These are phyloP conservation scores for Ophiostoma quercus DNA, from an alignment of 2,329 filamentous ascomycete species.

Conservation along the genomic window DNA sequence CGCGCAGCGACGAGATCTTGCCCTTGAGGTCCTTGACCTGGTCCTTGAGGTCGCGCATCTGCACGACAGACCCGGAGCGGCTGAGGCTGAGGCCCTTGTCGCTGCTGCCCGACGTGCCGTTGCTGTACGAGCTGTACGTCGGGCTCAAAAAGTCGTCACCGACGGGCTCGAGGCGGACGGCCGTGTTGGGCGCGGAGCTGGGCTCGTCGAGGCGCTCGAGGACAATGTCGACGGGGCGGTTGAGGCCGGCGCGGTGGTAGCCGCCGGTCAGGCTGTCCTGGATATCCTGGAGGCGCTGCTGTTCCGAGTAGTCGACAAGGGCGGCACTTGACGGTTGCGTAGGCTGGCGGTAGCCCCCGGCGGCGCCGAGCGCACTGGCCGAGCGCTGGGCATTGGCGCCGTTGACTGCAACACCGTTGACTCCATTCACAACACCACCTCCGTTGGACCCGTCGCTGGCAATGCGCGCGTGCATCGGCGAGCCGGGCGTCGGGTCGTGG, in stretches of 20 bases:
- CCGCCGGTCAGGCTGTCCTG: conserved; percentile 34
- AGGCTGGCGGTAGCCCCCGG: conserved; percentile 52
- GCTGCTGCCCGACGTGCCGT: not conserved
- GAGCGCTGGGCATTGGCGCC: conserved; percentile 45
- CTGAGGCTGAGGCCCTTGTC: conserved; percentile 53
- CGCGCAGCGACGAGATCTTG: conserved; percentile 73
- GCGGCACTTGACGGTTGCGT: not conserved
- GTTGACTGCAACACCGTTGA: too few species aligned
- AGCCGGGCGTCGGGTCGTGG: conserved; percentile 28
- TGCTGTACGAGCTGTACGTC: conserved; percentile 37
- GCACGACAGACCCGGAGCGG: conserved; percentile 65
- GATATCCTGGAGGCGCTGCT: conserved; percentile 39
- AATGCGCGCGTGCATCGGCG: conserved; percentile 53
- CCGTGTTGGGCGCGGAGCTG: conserved; percentile 34
- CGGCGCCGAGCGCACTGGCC: conserved; percentile 58
- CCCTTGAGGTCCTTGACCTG: conserved; percentile 83
- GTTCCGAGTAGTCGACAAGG: conserved; percentile 32
- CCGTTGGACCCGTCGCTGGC: conserved; percentile 46
- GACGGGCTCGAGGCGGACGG: not conserved
- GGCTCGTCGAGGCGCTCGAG: conserved; percentile 54
- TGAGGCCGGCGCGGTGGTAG: conserved; percentile 32
- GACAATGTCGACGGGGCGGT: conserved; percentile 37
- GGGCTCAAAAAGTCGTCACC: conserved; percentile 39
- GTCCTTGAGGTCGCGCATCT: conserved; percentile 68
- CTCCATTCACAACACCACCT: too few species aligned